These are phyloP conservation scores for Echium plantagineum DNA, from an alignment of 257 asterid genomes.

Conservation along the genomic window DNA sequence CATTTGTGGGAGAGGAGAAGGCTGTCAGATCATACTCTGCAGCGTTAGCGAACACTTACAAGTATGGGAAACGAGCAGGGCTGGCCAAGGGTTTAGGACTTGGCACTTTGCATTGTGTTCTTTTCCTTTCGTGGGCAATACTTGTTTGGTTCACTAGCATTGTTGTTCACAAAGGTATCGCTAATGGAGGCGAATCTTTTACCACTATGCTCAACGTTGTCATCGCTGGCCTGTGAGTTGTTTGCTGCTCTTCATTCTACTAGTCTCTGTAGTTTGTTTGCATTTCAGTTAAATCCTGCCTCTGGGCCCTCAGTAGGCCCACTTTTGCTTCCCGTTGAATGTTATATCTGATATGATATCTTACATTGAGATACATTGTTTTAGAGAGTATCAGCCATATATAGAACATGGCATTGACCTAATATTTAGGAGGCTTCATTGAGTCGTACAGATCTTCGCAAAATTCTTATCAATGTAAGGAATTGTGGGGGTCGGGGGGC, in stretches of 20 bases:
- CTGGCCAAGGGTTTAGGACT: conserved; percentile 92
- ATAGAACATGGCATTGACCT: too few species aligned
- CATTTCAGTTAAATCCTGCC: too few species aligned
- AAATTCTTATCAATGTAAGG: too few species aligned
- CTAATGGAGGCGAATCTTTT: conserved; percentile 91
- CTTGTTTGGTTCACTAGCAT: conserved; percentile 95
- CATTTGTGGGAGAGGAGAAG: conserved; percentile 85
- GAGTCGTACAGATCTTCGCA: too few species aligned
- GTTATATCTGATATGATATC: background rate
- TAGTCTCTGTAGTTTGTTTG: too few species aligned
- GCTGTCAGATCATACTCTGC: conserved; percentile 55
- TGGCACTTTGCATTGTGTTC: conserved; percentile 83
- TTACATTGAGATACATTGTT: background rate
- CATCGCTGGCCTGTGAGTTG: conserved; percentile 82
- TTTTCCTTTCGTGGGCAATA: conserved; percentile 90
- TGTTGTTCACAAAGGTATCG: conserved; percentile 74
- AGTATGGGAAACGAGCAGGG: conserved; percentile 78
- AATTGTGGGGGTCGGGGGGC: too few species aligned
- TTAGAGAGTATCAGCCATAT: too few species aligned
- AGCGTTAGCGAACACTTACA: conserved; percentile 57
- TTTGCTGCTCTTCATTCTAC: background rate
- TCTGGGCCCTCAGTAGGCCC: too few species aligned
- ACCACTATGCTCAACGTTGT: conserved; percentile 99
- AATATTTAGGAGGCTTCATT: too few species aligned
- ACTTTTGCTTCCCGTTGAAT: background rate